These are phyloP conservation scores for Penicillium occitanis DNA, from an alignment of 2,329 filamentous ascomycete species.

Conservation along the genomic window DNA sequence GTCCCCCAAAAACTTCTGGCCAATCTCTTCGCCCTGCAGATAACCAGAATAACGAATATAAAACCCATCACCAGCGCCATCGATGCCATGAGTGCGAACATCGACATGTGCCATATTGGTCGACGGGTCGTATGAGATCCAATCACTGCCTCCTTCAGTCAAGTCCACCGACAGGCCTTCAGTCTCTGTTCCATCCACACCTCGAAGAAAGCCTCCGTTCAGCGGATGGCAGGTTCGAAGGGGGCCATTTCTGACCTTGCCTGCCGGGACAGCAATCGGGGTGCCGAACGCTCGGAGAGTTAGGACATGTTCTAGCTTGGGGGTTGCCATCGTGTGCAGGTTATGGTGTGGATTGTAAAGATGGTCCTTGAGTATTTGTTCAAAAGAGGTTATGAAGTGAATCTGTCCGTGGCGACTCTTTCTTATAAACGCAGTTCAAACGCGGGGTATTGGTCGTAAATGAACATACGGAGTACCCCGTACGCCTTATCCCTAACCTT, in stretches of 20 bases:
- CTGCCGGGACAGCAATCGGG: neutral
- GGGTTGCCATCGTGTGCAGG: neutral
- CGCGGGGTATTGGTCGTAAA: neutral
- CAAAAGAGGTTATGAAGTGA: neutral
- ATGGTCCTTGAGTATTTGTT: neutral
- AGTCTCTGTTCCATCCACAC: neutral
- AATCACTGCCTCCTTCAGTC: neutral
- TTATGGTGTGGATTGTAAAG: neutral
- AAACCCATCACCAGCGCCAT: neutral
- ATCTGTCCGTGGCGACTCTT: neutral
- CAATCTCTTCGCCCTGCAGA: neutral
- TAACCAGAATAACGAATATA: neutral
- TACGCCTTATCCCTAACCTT: neutral
- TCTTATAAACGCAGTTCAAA: neutral
- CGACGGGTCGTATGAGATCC: conserved; percentile 1
- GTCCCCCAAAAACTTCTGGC: neutral
- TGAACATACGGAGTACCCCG: neutral
- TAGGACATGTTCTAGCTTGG: neutral
- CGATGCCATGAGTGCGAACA: neutral
- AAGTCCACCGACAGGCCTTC: neutral
- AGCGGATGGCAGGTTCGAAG: neutral
- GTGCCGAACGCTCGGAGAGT: neutral
- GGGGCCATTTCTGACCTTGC: neutral
- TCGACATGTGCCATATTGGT: neutral
- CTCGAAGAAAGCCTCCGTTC: neutral